Conservation (phyloP, 768 basidiomycete species). For the Auriscalpium vulgare region DNA sequence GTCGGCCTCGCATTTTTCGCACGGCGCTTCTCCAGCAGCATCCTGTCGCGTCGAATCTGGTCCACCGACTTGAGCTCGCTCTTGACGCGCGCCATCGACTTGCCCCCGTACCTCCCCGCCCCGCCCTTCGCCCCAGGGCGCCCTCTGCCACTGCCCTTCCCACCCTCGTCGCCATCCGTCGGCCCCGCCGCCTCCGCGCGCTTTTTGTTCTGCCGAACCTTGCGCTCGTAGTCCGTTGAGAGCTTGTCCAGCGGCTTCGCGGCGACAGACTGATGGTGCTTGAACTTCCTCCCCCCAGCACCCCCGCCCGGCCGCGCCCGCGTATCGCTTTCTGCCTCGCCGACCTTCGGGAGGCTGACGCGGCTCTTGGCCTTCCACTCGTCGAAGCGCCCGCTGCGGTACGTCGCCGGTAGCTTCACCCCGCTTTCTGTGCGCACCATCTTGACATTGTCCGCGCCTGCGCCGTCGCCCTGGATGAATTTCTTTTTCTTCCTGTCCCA, state of each 20-base stretch:
- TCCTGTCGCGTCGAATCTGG: conserved; percentile 77
- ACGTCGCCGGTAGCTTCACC: conserved; percentile 81
- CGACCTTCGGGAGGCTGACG: conserved; percentile 68
- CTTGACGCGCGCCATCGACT: conserved; percentile 57
- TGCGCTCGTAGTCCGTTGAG: conserved; percentile 66
- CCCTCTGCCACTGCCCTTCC: conserved; percentile 20
- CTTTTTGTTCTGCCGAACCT: conserved; percentile 54
- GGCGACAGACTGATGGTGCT: conserved; percentile 54
- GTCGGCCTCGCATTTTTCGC: conserved; percentile 78
- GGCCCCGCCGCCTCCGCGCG: conserved; percentile 29
- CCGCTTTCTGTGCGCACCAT: conserved; percentile 92
- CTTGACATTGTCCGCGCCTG: conserved; percentile 89
- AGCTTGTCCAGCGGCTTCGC: conserved; percentile 77
- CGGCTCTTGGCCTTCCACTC: conserved; percentile 86
- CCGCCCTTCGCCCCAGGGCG: conserved; percentile 20
- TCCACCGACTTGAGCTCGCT: conserved; percentile 81
- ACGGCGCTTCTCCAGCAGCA: conserved; percentile 52
- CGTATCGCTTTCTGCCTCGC: conserved; percentile 62
- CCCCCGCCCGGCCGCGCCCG: conserved; percentile 17
- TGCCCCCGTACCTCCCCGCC: conserved; percentile 45
- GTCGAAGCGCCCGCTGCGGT: conserved; percentile 88
- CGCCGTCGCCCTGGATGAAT: conserved; percentile 79
- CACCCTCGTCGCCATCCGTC: conserved; percentile 11
- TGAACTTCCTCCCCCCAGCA: conserved; percentile 49
- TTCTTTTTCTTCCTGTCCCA: conserved; percentile 99